These are phyloP conservation scores for Globisporangium megalacanthum DNA, from an alignment of 352 stramenopile genomes.

Conservation along the genomic window DNA sequence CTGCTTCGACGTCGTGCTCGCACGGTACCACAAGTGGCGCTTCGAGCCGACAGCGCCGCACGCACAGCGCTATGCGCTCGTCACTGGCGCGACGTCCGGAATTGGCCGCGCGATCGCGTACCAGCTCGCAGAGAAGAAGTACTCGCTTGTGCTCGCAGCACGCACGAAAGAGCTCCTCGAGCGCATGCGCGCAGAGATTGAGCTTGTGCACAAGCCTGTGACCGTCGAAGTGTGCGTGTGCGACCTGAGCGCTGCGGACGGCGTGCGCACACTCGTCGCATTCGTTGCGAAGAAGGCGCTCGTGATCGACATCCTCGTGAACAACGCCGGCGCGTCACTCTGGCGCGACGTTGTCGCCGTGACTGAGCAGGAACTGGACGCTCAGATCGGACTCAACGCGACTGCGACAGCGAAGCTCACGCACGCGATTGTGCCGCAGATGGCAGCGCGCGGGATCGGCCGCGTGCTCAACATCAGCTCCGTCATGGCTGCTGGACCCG, in stretches of 20 bases:
- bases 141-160: conserved; percentile 67
- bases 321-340: conserved; percentile 58
- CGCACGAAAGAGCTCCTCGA: conserved; percentile 54
- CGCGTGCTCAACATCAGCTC: conserved; percentile 83
- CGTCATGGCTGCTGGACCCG: conserved; percentile 33
- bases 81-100: conserved; percentile 71
- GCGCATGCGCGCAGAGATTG: conserved; percentile 67
- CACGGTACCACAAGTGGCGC: conserved; percentile 60
- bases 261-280: conserved; percentile 51
- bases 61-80: conserved; percentile 51
- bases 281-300: conserved; percentile 53
- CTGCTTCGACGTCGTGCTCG: conserved; percentile 52
- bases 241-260: conserved; percentile 44
- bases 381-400: conserved; percentile 69
- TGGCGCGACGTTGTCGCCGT: conserved; percentile 41
- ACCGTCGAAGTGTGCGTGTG: conserved; percentile 53
- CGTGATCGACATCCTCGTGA: conserved; percentile 81
- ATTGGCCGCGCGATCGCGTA: conserved; percentile 79
- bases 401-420: conserved; percentile 56
- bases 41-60: conserved; percentile 46
- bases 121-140: conserved; percentile 71
- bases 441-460: conserved; percentile 59
- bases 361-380: conserved; percentile 35
- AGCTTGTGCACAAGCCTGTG: conserved; percentile 59
- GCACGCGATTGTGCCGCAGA: conserved; percentile 58